These are phyloP conservation scores for Sphagnum contortum DNA, from an alignment of 225 moss, liverwort and hornwort genomes.

Conservation along the genomic window DNA sequence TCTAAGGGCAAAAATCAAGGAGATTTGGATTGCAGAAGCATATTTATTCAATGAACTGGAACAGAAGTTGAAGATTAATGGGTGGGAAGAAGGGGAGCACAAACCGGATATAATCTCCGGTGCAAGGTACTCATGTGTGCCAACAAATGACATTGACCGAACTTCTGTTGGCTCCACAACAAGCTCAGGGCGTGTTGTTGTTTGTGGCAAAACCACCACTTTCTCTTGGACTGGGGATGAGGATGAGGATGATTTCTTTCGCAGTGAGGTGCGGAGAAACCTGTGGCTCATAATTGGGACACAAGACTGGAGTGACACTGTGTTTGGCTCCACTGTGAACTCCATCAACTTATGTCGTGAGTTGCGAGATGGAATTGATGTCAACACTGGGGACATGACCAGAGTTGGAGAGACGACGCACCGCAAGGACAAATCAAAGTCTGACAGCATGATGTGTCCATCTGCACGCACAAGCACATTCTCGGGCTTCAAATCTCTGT, in stretches of 20 bases:
- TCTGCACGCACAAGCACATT: constrained; percentile 92
- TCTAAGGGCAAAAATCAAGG: no score
- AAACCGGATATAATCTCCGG: constrained; percentile 78
- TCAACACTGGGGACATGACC: constrained; percentile 35
- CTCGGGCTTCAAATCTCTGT: constrained; percentile 89
- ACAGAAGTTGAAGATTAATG: no score
- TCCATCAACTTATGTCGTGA: constrained; percentile 24
- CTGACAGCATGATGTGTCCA: constrained; percentile 97
- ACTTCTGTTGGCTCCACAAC: constrained; percentile 90
- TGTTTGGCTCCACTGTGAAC: constrained; percentile 38
- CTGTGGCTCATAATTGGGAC: constrained; percentile 61
- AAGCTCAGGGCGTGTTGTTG: constrained; percentile 44
- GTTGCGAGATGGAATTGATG: constrained; percentile 13
- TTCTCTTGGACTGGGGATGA: constrained; percentile 13
- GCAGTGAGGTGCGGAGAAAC: constrained; percentile 29
- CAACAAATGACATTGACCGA: constrained; percentile 96
- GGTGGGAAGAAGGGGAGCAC: no score
- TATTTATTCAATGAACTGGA: no score
- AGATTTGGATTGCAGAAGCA: no score
- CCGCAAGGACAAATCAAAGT: constrained; percentile 80
- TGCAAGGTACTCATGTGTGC: constrained; percentile 92
- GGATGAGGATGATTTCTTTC: constrained; percentile 12
- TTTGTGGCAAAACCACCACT: constrained; percentile 6
- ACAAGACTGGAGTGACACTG: constrained; percentile 42
- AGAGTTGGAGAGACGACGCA: constrained; percentile 76